Percentiles rank a stretch among this genome's conserved stretches.
Evolutionary conservation across 176 grass and related monocot genomes (phyloP).

Genomic region (Pontederia paniculata): DNA sequence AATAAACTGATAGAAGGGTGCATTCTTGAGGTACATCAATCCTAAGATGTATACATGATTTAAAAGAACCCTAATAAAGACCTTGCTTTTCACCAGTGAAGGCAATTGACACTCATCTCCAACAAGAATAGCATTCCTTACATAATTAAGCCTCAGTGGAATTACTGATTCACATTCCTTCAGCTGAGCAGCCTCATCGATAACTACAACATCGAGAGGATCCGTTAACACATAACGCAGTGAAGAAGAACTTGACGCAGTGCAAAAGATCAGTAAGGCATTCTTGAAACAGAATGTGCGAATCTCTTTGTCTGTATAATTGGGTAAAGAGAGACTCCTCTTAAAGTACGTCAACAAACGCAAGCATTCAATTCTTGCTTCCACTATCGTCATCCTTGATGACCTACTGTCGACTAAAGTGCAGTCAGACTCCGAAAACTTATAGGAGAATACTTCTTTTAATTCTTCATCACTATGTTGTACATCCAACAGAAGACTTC

Average conservation of each 20-base stretch:
- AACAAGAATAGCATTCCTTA: constrained; percentile 66
- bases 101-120: constrained; percentile 70
- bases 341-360: constrained; percentile 32
- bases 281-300: constrained; percentile 45
- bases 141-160: constrained; percentile 33
- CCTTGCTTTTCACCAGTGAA: constrained; percentile 59
- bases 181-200: constrained; percentile 74
- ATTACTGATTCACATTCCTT: constrained; percentile 72
- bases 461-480: constrained; percentile 28
- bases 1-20: constrained; percentile 57
- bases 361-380: constrained; percentile 30
- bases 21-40: constrained; percentile 20
- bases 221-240: constrained; percentile 34
- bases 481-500: constrained; percentile 16
- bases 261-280: constrained; percentile 69
- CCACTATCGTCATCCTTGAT: constrained; percentile 23
- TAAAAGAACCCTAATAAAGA: neutral
- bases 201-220: constrained; percentile 55
- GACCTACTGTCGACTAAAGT: neutral
- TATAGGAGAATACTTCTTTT: constrained; percentile 26
- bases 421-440: neutral
- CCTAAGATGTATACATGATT: too few relatives aligned
- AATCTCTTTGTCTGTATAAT: constrained; percentile 20
- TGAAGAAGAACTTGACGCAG: constrained; percentile 49
- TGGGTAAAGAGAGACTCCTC: constrained; percentile 24